Evolutionary conservation across 441 rosid species (phyloP).

Genomic region (Populus tomentosa): DNA sequence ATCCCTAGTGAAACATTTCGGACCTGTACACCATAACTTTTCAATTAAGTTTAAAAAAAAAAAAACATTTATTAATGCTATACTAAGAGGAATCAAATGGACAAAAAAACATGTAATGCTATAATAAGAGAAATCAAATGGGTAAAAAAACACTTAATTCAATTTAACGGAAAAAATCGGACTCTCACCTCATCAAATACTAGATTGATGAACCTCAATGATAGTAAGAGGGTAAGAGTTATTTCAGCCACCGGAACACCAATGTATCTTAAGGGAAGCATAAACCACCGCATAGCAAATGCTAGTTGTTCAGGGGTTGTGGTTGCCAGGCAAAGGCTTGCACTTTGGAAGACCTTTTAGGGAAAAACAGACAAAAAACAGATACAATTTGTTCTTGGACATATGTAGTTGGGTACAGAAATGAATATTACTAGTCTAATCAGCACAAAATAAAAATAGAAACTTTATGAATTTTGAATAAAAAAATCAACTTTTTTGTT

Average conservation of each 20-base stretch:
- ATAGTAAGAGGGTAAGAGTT: constrained; percentile 76
- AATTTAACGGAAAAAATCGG: not conserved
- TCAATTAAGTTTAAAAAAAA: not conserved
- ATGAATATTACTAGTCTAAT: not conserved
- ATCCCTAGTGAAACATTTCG: constrained; percentile 81
- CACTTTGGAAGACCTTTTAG: constrained; percentile 85
- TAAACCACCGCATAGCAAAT: constrained; percentile 75
- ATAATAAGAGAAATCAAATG: not conserved
- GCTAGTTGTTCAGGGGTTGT: constrained; percentile 95
- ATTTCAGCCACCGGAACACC: constrained; percentile 92
- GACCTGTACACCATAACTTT: constrained; percentile 42
- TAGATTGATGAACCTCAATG: constrained; percentile 85
- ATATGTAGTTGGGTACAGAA: constrained; percentile 7
- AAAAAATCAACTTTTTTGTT: not conserved
- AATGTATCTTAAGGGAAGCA: constrained; percentile 61
- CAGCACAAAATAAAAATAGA: not conserved
- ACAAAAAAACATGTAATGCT: not conserved
- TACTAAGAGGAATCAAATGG: not conserved
- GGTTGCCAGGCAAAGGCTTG: constrained; percentile 86
- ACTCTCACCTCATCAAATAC: constrained; percentile 84
- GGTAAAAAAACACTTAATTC: not conserved
- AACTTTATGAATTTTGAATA: no score
- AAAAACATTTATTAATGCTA: not conserved
- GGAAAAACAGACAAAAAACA: constrained; percentile 10
- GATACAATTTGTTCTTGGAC: not conserved